Percentiles rank a stretch among this genome's conserved stretches.
Evolutionary conservation across 176 grass and related monocot species (phyloP).

Genomic region (Stipa capillata): DNA sequence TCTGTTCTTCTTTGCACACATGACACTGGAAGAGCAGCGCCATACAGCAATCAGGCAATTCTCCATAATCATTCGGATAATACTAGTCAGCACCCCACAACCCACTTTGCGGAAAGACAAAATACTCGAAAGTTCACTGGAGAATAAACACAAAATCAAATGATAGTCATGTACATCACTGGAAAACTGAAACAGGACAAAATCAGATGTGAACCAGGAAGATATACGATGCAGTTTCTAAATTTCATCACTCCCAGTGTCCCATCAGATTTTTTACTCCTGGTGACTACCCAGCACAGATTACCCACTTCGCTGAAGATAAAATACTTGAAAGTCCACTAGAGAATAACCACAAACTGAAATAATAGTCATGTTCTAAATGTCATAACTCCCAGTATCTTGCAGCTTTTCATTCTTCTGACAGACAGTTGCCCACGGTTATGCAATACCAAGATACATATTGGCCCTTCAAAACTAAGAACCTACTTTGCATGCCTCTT

Average conservation of each 20-base stretch:
- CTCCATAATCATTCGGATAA: background rate
- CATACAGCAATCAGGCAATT: background rate
- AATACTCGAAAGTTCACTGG: background rate
- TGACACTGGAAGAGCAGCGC: slow-evolving; percentile 5
- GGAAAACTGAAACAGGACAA: background rate
- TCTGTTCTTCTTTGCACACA: slow-evolving; percentile 1
- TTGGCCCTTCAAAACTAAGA: background rate
- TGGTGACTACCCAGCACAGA: background rate
- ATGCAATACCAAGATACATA: background rate
- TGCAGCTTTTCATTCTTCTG: background rate
- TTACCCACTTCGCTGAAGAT: background rate
- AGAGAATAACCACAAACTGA: slow-evolving; percentile 2
- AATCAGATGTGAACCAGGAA: background rate
- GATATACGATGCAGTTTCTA: slow-evolving; percentile 3
- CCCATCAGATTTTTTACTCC: background rate
- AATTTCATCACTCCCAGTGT: background rate
- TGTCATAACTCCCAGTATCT: background rate
- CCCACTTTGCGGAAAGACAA: background rate
- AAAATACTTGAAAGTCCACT: background rate
- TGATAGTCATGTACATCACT: background rate
- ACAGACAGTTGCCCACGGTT: background rate
- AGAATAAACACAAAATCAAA: slow-evolving; percentile 1
- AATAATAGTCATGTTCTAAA: slow-evolving; percentile 12
- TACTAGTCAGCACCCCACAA: background rate
- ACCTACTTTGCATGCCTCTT: background rate